Evolutionary conservation across 495 filamentous ascomycete genomes (phyloP).

Genomic region (Filosporella fistucella): DNA sequence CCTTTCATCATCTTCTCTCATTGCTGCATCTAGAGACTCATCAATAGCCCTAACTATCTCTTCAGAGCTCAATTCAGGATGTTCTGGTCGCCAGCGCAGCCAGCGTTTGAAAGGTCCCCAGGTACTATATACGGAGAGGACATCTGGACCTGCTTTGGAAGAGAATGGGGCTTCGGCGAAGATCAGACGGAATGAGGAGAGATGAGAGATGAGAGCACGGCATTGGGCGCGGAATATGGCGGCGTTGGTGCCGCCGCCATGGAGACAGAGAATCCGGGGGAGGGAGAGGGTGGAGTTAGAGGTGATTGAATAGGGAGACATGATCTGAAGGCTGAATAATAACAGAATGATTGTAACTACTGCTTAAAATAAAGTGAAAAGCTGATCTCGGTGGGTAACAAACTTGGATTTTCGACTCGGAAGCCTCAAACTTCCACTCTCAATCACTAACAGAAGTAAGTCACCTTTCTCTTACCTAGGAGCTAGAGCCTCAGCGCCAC

Average conservation of each 20-base stretch:
- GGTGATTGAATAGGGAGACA: no score
- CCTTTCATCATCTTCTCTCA: slow-evolving; percentile 17
- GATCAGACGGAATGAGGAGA: slow-evolving; percentile 51
- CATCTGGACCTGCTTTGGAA: slow-evolving; percentile 22
- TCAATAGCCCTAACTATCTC: slow-evolving; percentile 8
- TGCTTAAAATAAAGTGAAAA: no score
- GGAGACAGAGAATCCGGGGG: slow-evolving; percentile 49
- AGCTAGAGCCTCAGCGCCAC: no score
- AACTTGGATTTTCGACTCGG: no score
- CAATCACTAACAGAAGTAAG: no score
- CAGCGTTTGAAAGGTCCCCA: slow-evolving; percentile 24
- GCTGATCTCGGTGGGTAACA: no score
- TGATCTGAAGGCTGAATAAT: no score
- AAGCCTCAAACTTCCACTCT: no score
- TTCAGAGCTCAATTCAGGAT: slow-evolving; percentile 27
- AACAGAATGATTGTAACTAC: no score
- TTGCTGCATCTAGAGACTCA: slow-evolving; percentile 14
- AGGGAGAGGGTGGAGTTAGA: slow-evolving; percentile 29
- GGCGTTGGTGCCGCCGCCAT: slow-evolving; percentile 55
- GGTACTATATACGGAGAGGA: slow-evolving; percentile 24
- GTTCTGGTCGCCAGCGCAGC: slow-evolving; percentile 44
- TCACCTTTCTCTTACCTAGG: no score
- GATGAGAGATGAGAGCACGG: slow-evolving; percentile 33
- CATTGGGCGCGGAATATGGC: slow-evolving; percentile 51
- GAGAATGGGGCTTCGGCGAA: slow-evolving; percentile 56